A percentile compares a stretch with the other conserved stretches of the same genome.
Conservation (phyloP, 2,329 filamentous ascomycete species). For the Colletotrichum aenigma region DNA sequence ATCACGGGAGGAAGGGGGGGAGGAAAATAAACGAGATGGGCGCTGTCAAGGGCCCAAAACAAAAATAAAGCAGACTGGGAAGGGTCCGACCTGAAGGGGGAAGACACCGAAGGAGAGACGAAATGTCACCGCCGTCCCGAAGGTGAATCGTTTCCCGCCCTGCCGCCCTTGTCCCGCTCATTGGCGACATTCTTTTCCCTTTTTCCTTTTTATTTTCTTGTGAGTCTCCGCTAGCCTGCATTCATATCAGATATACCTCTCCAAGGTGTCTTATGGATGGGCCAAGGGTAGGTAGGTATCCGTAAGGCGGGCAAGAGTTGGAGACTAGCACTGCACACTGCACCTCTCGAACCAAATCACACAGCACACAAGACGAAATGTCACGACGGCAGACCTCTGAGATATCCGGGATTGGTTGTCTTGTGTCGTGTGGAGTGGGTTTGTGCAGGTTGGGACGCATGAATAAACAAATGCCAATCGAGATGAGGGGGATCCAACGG, state of each 20-base stretch:
- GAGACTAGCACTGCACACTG: neutral
- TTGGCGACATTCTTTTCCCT: neutral
- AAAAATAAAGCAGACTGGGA: neutral
- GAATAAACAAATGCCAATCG: conserved; percentile 20
- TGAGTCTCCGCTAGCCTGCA: neutral
- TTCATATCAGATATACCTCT: neutral
- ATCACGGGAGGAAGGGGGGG: neutral
- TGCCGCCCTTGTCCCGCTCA: neutral
- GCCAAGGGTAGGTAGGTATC: neutral
- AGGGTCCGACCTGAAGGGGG: neutral
- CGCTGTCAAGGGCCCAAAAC: neutral
- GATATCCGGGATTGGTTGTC: neutral
- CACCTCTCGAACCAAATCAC: neutral
- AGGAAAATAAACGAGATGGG: neutral
- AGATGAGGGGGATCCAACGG: conserved; percentile 1
- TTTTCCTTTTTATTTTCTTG: neutral
- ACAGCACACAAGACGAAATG: neutral
- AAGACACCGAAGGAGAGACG: neutral
- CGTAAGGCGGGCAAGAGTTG: neutral
- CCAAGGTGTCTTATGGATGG: neutral
- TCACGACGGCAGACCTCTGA: neutral
- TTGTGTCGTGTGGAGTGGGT: neutral
- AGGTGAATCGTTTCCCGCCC: neutral
- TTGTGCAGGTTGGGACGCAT: conserved; percentile 9
- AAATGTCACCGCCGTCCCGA: neutral